These are phyloP conservation scores for Nemania bipapillata DNA, from an alignment of 2,329 filamentous ascomycete genomes.

Conservation along the genomic window DNA sequence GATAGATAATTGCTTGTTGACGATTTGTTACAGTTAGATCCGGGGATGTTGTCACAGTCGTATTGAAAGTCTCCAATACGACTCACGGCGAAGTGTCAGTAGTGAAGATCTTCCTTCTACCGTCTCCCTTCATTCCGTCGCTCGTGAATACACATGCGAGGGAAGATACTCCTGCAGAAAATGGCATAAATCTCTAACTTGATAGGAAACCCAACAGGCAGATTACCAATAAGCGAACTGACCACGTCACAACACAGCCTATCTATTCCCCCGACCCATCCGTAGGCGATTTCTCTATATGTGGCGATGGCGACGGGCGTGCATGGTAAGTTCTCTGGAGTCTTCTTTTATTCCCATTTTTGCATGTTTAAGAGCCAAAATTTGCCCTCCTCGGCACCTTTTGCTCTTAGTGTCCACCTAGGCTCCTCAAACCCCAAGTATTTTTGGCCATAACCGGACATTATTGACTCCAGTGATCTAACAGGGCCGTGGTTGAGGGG, in stretches of 20 bases:
- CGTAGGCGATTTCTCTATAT: conserved; percentile 10
- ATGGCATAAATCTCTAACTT: neutral
- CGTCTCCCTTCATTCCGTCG: neutral
- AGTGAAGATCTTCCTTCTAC: neutral
- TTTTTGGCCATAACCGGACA: too few relatives aligned
- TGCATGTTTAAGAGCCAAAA: too few relatives aligned
- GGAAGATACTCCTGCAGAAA: neutral
- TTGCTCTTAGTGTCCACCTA: too few relatives aligned
- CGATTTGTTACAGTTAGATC: neutral
- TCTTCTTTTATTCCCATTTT: too few relatives aligned
- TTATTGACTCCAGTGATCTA: too few relatives aligned
- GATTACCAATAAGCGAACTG: neutral
- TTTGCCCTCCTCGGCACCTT: too few relatives aligned
- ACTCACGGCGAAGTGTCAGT: conserved; percentile 7
- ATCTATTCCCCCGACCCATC: conserved; percentile 4
- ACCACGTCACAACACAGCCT: neutral
- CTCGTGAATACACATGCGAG: neutral
- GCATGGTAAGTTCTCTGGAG: too few relatives aligned
- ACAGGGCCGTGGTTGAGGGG: conserved; percentile 20
- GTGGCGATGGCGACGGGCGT: neutral
- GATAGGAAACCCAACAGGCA: neutral
- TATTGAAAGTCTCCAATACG: conserved; percentile 2
- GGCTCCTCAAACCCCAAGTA: too few relatives aligned
- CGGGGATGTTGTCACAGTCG: neutral
- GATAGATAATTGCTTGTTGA: too few relatives aligned